Evolutionary conservation across 2,329 filamentous ascomycete genomes (phyloP).

Genomic region (Penicillium polonicum): DNA sequence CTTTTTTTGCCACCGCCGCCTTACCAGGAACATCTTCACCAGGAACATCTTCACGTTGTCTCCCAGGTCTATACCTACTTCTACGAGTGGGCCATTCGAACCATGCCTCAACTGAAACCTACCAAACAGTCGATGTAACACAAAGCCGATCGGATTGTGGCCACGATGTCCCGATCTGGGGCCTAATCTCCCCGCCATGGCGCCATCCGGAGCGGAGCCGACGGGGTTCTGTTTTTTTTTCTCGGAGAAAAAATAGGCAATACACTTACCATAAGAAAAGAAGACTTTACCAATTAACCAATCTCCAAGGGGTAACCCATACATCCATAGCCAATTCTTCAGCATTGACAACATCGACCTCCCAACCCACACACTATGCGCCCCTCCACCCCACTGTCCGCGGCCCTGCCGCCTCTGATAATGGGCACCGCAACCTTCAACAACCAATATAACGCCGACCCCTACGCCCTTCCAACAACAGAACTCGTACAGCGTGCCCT

Average conservation of each 20-base stretch:
- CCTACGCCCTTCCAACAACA: conserved; percentile 50
- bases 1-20: conserved; percentile 23
- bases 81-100: neutral
- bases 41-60: neutral
- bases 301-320: neutral
- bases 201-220: conserved; percentile 26
- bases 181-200: conserved; percentile 22
- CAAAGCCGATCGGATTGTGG: neutral
- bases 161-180: conserved; percentile 4
- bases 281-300: neutral
- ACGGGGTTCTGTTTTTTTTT: conserved; percentile 7
- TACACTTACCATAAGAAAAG: neutral
- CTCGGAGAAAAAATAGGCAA: neutral
- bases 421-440: conserved; percentile 54
- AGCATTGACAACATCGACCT: neutral
- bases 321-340: neutral
- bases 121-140: neutral
- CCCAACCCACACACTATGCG: conserved; percentile 24
- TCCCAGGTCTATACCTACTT: neutral
- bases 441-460: conserved; percentile 50
- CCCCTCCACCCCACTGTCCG: conserved; percentile 39
- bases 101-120: neutral
- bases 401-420: conserved; percentile 46
- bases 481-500: conserved; percentile 50
- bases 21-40: neutral